phyloP scores from a whole-genome alignment of 495 filamentous ascomycete species.

The Amphirosellinia nigrospora region DNA sequence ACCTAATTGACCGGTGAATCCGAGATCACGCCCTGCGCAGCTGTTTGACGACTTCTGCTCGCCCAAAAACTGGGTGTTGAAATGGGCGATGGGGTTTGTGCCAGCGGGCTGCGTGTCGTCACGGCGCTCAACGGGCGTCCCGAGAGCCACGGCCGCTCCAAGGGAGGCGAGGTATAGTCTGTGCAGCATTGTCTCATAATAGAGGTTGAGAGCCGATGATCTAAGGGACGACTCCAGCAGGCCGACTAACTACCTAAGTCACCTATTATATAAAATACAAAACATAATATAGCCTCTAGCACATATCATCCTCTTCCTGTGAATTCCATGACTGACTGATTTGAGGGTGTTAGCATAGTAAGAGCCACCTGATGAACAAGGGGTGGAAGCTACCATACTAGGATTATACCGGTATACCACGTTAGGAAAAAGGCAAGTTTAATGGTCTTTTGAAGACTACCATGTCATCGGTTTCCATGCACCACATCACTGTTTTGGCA shows the following conservation, averaged over 20 bases:
- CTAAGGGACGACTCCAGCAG: neutral
- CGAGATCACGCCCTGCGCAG: conserved; percentile 48
- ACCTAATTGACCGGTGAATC: conserved; percentile 45
- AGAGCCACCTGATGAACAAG: neutral
- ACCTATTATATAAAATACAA: neutral
- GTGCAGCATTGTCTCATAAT: neutral
- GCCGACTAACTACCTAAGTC: neutral
- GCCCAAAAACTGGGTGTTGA: conserved; percentile 37
- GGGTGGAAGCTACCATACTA: neutral
- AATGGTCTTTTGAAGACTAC: neutral
- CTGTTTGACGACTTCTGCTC: conserved; percentile 45
- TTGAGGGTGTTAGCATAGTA: neutral
- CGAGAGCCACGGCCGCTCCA: neutral
- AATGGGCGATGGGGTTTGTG: conserved; percentile 5
- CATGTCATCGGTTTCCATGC: neutral
- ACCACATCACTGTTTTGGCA: neutral
- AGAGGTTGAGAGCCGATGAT: neutral
- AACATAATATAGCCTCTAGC: neutral
- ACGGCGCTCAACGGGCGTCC: neutral
- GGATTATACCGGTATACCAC: neutral
- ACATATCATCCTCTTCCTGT: neutral
- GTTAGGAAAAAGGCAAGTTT: neutral
- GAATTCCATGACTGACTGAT: neutral
- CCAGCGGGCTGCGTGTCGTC: neutral
- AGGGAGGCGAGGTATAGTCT: neutral